Evolutionary conservation across 169 alveolate species (phyloP).

Genomic region (Plasmodium gonderi): DNA sequence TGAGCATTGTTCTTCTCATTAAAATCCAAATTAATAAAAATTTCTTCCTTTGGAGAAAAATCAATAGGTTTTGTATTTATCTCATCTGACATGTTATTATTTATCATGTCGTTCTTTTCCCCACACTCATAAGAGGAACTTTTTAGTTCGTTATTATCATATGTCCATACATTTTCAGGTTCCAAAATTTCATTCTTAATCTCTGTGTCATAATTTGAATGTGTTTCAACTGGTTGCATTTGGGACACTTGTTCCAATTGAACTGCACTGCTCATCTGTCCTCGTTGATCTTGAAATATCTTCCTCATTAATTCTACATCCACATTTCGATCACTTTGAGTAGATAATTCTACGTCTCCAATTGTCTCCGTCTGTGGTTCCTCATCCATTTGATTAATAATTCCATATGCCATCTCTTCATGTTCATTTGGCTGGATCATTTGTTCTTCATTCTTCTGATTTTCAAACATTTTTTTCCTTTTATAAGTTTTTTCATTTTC

Average conservation of each 20-base stretch:
- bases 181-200: not conserved
- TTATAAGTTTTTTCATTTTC: not conserved
- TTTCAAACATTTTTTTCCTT: slow-evolving; percentile 4
- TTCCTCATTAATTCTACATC: not conserved
- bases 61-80: too few species aligned
- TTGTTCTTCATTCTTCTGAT: slow-evolving; percentile 2
- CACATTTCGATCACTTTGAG: not conserved
- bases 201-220: not conserved
- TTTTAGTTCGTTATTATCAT: not conserved
- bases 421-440: not conserved
- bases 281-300: too few species aligned
- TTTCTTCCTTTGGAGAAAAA: too few species aligned
- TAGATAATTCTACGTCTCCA: too few species aligned
- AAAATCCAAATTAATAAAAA: too few species aligned
- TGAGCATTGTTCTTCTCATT: too few species aligned
- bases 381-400: too few species aligned
- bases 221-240: not conserved
- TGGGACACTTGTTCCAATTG: too few species aligned
- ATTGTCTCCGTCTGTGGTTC: too few species aligned
- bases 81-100: not conserved
- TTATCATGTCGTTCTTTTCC: not conserved
- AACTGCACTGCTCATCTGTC: too few species aligned
- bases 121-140: not conserved
- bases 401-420: too few species aligned
- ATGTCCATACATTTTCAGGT: not conserved